Percentiles rank a stretch among this genome's conserved stretches.
Conservation (phyloP, 495 filamentous ascomycete genomes). For the Penicillium goetzii region DNA sequence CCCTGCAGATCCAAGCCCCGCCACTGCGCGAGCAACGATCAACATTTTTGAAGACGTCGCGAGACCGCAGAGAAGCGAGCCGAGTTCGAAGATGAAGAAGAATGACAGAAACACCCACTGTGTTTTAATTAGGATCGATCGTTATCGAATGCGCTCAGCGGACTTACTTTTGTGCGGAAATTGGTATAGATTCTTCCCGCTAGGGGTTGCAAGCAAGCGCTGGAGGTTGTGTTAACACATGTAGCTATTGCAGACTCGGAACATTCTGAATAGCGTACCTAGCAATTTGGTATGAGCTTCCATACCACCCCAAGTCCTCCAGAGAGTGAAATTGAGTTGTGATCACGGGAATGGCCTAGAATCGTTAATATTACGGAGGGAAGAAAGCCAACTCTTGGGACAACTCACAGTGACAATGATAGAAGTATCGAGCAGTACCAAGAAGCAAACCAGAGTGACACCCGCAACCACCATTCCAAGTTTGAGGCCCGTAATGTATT, state of each 20-base stretch:
- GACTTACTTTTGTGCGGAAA: constrained; percentile 45
- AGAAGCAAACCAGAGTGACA: constrained; percentile 24
- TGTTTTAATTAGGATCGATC: background rate
- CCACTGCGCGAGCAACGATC: constrained; percentile 50
- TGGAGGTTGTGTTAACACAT: constrained; percentile 19
- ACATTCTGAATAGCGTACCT: constrained; percentile 26
- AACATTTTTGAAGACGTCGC: constrained; percentile 48
- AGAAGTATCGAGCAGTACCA: constrained; percentile 26
- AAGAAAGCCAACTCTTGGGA: background rate
- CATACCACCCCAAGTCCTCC: constrained; percentile 52
- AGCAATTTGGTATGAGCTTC: constrained; percentile 47
- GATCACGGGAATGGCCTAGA: constrained; percentile 46
- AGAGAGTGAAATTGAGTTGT: constrained; percentile 49
- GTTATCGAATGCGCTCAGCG: too few species aligned
- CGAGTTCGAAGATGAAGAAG: constrained; percentile 47
- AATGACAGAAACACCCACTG: constrained; percentile 43
- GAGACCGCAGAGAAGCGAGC: constrained; percentile 48
- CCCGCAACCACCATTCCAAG: constrained; percentile 16
- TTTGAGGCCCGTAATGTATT: constrained; percentile 23
- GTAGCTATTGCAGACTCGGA: background rate
- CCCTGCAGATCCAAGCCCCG: constrained; percentile 47
- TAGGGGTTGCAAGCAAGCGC: constrained; percentile 49
- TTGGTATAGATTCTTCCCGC: constrained; percentile 52
- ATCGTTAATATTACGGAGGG: background rate
- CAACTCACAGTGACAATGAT: constrained; percentile 27